Percentiles rank a stretch among this genome's conserved stretches.
Evolutionary conservation across 495 filamentous ascomycete species (phyloP).

Genomic region (Aspergillus sparsus): DNA sequence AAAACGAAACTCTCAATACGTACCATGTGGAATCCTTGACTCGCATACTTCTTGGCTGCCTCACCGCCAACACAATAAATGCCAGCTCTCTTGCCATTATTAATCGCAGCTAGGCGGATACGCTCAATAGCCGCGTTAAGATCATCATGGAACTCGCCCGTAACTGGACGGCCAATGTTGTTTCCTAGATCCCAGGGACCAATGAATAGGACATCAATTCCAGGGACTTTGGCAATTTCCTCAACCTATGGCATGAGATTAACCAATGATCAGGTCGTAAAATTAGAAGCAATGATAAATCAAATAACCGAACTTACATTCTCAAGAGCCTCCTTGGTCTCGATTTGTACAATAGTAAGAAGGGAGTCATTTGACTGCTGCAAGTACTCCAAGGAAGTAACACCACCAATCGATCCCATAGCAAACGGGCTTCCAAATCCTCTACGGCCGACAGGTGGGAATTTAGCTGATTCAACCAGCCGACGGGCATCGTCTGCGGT

Average conservation of each 20-base stretch:
- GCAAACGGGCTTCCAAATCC: conserved; percentile 9
- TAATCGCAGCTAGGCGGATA: too few relatives aligned
- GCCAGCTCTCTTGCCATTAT: too few relatives aligned
- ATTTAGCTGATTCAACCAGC: conserved; percentile 55
- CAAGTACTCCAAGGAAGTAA: too few relatives aligned
- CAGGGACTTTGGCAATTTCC: conserved; percentile 69
- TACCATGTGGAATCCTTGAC: too few relatives aligned
- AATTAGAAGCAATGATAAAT: too few relatives aligned
- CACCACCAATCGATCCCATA: neutral
- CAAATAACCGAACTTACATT: conserved; percentile 25
- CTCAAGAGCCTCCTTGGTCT: conserved; percentile 72
- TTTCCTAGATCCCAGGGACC: conserved; percentile 65
- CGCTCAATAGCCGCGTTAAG: too few relatives aligned
- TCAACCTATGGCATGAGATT: conserved; percentile 29
- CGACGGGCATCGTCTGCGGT: conserved; percentile 65
- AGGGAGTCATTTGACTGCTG: conserved; percentile 30
- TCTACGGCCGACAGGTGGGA: conserved; percentile 33
- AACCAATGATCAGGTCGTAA: too few relatives aligned
- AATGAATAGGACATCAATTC: conserved; percentile 73
- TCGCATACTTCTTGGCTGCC: too few relatives aligned
- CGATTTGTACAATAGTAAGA: conserved; percentile 79
- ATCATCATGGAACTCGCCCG: too few relatives aligned
- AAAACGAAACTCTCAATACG: too few relatives aligned
- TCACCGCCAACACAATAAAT: too few relatives aligned
- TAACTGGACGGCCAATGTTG: conserved; percentile 56